These are phyloP conservation scores for Penicillium paxilli DNA, from an alignment of 495 filamentous ascomycete genomes.

Conservation along the genomic window DNA sequence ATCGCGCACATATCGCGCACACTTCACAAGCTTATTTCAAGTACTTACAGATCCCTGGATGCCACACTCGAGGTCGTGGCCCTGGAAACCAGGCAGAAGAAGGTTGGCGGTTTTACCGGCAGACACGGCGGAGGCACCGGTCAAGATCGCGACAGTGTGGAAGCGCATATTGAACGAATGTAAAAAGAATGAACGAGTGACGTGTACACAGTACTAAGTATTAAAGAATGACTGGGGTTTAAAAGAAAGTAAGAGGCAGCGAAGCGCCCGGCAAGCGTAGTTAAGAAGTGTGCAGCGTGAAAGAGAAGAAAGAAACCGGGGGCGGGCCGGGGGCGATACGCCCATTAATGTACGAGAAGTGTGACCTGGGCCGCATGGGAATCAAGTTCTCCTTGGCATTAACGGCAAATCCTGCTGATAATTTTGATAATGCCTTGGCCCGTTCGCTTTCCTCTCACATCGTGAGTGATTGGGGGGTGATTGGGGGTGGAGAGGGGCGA, in stretches of 20 bases:
- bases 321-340: constrained; percentile 12
- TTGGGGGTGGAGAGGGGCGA: too few species aligned
- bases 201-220: constrained; percentile 16
- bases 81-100: constrained; percentile 30
- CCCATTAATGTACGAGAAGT: constrained; percentile 5
- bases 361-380: constrained; percentile 1
- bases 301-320: neutral
- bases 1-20: neutral
- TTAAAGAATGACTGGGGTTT: constrained; percentile 4
- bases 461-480: constrained; percentile 13
- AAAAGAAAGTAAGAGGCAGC: constrained; percentile 23
- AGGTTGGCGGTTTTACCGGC: constrained; percentile 32
- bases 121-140: constrained; percentile 27
- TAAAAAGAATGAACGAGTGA: constrained; percentile 21
- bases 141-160: constrained; percentile 26
- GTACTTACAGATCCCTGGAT: constrained; percentile 26
- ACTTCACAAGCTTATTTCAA: neutral
- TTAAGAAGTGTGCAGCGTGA: constrained; percentile 6
- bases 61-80: constrained; percentile 22
- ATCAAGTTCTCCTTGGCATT: constrained; percentile 11
- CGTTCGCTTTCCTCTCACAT: neutral
- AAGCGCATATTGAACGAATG: constrained; percentile 29
- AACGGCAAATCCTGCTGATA: constrained; percentile 2
- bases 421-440: too few species aligned
- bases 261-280: constrained; percentile 10